These are phyloP conservation scores for Collybia mongolica DNA, from an alignment of 768 basidiomycete genomes.

Conservation along the genomic window DNA sequence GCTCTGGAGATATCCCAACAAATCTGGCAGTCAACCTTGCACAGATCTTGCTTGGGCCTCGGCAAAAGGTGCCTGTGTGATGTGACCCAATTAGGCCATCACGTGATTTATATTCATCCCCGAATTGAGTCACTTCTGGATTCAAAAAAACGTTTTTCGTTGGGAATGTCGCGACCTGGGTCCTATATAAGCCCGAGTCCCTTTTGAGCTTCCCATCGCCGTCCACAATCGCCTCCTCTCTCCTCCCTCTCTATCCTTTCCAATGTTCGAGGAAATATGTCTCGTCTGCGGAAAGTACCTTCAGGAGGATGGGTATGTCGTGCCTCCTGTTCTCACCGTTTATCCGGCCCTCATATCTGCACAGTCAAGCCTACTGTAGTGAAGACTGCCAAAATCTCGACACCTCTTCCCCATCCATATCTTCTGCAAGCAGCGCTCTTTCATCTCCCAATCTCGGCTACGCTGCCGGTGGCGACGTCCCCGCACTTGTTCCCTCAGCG, in stretches of 20 bases:
- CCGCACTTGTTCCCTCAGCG: conserved; percentile 64
- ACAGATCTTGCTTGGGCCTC: conserved; percentile 15
- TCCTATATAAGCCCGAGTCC: conserved; percentile 33
- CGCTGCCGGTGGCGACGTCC: conserved; percentile 58
- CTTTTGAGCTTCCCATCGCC: conserved; percentile 14
- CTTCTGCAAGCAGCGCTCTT: conserved; percentile 64
- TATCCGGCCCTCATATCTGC: conserved; percentile 17
- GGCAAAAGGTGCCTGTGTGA: conserved; percentile 13
- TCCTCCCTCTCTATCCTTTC: conserved; percentile 7
- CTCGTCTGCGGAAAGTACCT: conserved; percentile 70
- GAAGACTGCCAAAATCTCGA: conserved; percentile 65
- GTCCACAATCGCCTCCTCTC: conserved; percentile 12
- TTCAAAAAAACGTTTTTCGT: conserved; percentile 33
- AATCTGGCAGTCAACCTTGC: conserved; percentile 2
- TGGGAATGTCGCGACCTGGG: conserved; percentile 35
- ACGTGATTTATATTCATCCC: conserved; percentile 20
- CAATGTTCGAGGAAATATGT: conserved; percentile 81
- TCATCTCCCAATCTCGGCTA: conserved; percentile 64
- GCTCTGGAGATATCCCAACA: not conserved
- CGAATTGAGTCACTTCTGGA: conserved; percentile 29
- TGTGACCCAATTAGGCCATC: conserved; percentile 9
- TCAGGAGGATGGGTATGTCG: conserved; percentile 56
- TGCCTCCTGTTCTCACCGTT: conserved; percentile 14
- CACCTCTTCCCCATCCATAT: conserved; percentile 64
- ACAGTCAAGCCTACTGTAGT: conserved; percentile 68